Base-by-base conservation (phyloP, 2,329 filamentous ascomycete genomes). In the Colletotrichum australisinense region DNA sequence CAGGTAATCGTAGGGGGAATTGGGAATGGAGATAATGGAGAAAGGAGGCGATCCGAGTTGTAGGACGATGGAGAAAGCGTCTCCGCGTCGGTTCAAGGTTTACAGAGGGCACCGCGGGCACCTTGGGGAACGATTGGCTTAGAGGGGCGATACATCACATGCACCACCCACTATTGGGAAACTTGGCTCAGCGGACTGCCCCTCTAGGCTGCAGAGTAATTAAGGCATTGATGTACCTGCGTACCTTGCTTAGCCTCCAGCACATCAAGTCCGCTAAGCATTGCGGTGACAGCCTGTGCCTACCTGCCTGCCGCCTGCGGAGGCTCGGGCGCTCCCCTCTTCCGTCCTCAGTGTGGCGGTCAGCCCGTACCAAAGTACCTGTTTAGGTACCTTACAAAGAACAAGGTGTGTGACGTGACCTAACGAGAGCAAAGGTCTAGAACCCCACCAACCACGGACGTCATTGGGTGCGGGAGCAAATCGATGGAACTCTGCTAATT, bases 21-120 rank as follows among this genome's bases (percentile, higher is more conserved):
- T n/a, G 42, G 42, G 67, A 49, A 65, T 52, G 71, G 57, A 53
- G 32, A 52, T 24, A 57, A 73, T 28, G 71, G 35, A 71, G 59
- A 73, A 71, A 71, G 67, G 71, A 42, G 67, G 56, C 38, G 11
- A 28, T 32, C 62, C 46, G 38, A 55, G 60, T 52, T 65, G 67
- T 55, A 56, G 46, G 32, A 69, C 22, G 53, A 66, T 65, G 70
- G 62, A 70, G 70, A 64, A 66, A 63, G 67, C 55, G 66, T 73
- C 67, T 71, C 60, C 16, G 71, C 56, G 56, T 71, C 71, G 62
- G 62, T 71, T 49, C 71, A 73, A 73, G 67, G 56, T 42, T 69
- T 72, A 63, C 42, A 49, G 59, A 42, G 38, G 38, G 38, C 16
- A 42, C 38, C 38, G 38, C 38, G 14, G 38, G 28, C 42, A 60